Evolutionary conservation across 1,139 yeast genomes (phyloP), one percentile per base, ranked within the genome.

Genomic region (Blastobotrys raffinosifermentans): DNA sequence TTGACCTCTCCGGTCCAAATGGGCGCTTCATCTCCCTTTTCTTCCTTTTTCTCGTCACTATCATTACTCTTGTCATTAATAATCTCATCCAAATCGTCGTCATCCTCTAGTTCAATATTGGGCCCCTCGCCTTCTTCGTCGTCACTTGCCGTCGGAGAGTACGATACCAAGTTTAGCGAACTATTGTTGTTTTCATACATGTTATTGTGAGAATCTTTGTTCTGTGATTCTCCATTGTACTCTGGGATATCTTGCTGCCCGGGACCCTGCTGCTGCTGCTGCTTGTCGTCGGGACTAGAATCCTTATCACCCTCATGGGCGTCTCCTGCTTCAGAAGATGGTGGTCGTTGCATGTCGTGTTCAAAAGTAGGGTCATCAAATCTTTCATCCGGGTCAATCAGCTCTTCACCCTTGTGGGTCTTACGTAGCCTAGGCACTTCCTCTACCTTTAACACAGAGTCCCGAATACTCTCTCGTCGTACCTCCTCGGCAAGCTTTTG

Each of bases 401-500:
- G 69, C 27, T 84, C 91, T 45, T 86, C 96, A 20, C 95, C 95
- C 55, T 82, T 84, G 54, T 84, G 94, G 2, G 94, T 84, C 51
- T 85, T 67, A 48, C 87, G 70, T 39, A 84, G 77, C 35, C 80
- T 67, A 19, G 84, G 84, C 31, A 66, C 73, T 22, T 72, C 74
- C 23, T 55, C 57, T 4, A 66, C 73, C 32, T 77, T 76, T 30
- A 83, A 60, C 7, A 83, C 80, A 3, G 82, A 69, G 38, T 80
- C 75, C 20, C 76, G 67, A 31, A 81, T 72, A 30, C 80, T 73
- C 52, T 80, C 83, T 44, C 74, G 73, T 35, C 82, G 73, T n/a
- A 82, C 84, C 39, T 74, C 73, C 46, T 78, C 83, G 11, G 87
- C 89, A 40, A 80, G 73, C 48, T 72, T 69, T 50, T 77, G 80